phyloP scores from a whole-genome alignment of 2,329 filamentous ascomycete genomes.

The Cladorrhinum sp. region DNA sequence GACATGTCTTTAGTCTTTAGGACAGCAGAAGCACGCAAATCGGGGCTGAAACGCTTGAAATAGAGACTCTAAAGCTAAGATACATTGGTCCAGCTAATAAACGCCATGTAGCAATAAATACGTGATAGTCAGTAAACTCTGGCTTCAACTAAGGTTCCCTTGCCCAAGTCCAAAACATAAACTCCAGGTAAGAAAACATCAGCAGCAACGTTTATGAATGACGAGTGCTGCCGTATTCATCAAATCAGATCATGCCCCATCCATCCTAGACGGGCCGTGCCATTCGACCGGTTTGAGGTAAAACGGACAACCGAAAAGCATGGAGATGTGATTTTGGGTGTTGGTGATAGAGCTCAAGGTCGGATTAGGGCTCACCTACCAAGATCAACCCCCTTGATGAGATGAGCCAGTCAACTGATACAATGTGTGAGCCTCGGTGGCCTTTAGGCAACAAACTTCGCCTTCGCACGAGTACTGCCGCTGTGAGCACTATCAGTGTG shows the following conservation, averaged over 20 bases:
- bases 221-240: slow-evolving; percentile 2
- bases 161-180: neutral
- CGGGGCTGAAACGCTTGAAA: neutral
- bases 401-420: neutral
- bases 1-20: no score
- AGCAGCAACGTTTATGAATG: slow-evolving; percentile 1
- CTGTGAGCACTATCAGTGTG: slow-evolving; percentile 92
- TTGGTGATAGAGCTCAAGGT: neutral
- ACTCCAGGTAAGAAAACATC: neutral
- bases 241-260: slow-evolving; percentile 1
- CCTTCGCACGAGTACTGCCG: slow-evolving; percentile 92
- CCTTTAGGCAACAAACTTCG: slow-evolving; percentile 79
- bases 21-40: neutral
- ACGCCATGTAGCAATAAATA: slow-evolving; percentile 3
- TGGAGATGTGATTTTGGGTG: neutral
- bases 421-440: neutral
- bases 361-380: neutral
- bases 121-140: slow-evolving; percentile 4
- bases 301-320: neutral
- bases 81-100: slow-evolving; percentile 5
- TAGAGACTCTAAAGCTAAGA: slow-evolving; percentile 9
- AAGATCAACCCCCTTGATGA: neutral
- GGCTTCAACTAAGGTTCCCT: neutral
- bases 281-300: neutral
- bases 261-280: neutral